Evolutionary conservation across 2,329 filamentous ascomycete species (phyloP), one percentile per base, ranked within the genome.

Genomic region (Colletotrichum musae): DNA sequence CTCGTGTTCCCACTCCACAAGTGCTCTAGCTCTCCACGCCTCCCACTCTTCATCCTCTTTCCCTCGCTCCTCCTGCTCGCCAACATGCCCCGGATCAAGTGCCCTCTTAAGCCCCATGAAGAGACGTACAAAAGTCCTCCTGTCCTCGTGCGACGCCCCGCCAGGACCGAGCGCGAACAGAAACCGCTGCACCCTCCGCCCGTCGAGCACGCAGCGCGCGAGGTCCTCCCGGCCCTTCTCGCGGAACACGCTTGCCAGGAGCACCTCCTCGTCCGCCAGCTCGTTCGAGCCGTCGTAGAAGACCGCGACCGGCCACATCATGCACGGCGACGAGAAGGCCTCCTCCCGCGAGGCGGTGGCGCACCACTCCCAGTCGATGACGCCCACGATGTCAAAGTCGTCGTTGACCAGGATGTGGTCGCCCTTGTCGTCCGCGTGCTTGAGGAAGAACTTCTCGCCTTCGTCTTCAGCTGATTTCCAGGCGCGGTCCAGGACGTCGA

Each of bases 401-500:
- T 83, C 77, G 66, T 87, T 81, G 2, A 82, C 80, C 1, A 87
- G 75, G 15, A 87, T 79, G 56, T 86, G 83, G 60, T 86, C 83
- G 3, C 82, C 84, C 72, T 86, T 87, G 70, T 86, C 83, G 64
- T 85, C 82, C 16, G 76, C 76, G 70, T 85, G 82, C 70, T 84
- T 86, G 9, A 87, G 73, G 64, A 81, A 86, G 73, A 81, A 86
- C 26, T 72, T 74, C 4, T 75, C 70, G 36, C 77, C 74, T 24
- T 77, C 71, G 54, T 32, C 32, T 10, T 36, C 32, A 65, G 39
- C 15, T 43, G 21, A 24, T 47, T 2, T 18, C 47, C 47, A 50
- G 18, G 21, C 15, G 6, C 47, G 6, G 12, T 50, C 18, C 10
- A 50, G 5, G 7, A 50, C 9, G 21, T 50, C 47, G 5, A 50